A percentile compares a stretch with the other conserved stretches of the same genome.
Conservation (phyloP, 441 rosid species). For the Cnidoscolus chayamansa region DNA sequence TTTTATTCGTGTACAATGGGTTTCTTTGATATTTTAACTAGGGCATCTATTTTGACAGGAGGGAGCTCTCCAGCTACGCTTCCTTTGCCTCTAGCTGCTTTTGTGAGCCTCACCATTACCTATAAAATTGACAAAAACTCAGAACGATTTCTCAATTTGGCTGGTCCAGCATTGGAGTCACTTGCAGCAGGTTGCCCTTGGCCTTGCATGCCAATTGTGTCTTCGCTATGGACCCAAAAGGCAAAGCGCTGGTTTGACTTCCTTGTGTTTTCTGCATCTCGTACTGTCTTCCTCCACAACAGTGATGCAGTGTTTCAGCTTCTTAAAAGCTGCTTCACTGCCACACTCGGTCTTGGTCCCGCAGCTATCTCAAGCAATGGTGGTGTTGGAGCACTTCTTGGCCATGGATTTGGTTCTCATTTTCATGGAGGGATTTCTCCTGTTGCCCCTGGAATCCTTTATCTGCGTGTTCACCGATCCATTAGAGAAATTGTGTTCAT, state of each 20-base stretch:
- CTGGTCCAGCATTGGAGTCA: slow-evolving; percentile 82
- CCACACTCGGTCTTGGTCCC: slow-evolving; percentile 65
- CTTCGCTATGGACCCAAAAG: slow-evolving; percentile 97
- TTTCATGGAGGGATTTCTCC: slow-evolving; percentile 78
- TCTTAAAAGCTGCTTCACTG: slow-evolving; percentile 82
- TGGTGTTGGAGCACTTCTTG: slow-evolving; percentile 95
- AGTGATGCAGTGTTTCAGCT: slow-evolving; percentile 92
- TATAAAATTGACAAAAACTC: slow-evolving; percentile 90
- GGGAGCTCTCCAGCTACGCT: slow-evolving; percentile 87
- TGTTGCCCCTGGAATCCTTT: slow-evolving; percentile 91
- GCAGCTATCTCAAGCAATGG: slow-evolving; percentile 63
- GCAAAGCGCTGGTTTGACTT: slow-evolving; percentile 95
- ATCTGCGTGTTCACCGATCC: slow-evolving; percentile 69
- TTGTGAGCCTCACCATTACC: slow-evolving; percentile 94
- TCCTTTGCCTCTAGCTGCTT: slow-evolving; percentile 94
- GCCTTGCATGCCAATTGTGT: slow-evolving; percentile 98
- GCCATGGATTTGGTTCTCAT: slow-evolving; percentile 94
- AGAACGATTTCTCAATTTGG: slow-evolving; percentile 67
- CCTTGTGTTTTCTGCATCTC: slow-evolving; percentile 89
- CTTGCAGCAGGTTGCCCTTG: slow-evolving; percentile 95
- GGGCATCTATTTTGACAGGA: slow-evolving; percentile 45
- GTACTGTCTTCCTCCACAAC: slow-evolving; percentile 85
- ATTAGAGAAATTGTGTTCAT: slow-evolving; percentile 72
- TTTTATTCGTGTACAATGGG: not conserved
- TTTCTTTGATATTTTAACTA: slow-evolving; percentile 25